Percentiles rank a stretch among this genome's conserved stretches.
phyloP scores from a whole-genome alignment of 2,329 filamentous ascomycete species.

The Fusarium citri region DNA sequence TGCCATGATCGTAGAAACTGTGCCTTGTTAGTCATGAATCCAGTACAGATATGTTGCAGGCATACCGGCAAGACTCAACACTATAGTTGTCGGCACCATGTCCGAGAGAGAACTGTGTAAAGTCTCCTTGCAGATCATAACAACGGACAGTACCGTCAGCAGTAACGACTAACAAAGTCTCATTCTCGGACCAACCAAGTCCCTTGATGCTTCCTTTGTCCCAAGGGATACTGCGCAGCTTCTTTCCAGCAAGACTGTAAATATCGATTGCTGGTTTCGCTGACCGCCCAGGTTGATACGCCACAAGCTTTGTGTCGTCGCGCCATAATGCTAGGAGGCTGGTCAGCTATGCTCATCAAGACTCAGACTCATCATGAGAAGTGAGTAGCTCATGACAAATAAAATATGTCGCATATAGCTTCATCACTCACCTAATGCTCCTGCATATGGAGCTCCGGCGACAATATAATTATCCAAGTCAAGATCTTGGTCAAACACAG shows the following conservation, averaged over 20 bases:
- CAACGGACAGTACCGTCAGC: slow-evolving; percentile 91
- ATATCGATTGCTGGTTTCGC: slow-evolving; percentile 90
- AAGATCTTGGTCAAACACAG: slow-evolving; percentile 90
- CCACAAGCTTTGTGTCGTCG: slow-evolving; percentile 85
- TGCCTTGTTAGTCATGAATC: slow-evolving; percentile 22
- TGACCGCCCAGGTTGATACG: slow-evolving; percentile 77
- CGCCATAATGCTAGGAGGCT: slow-evolving; percentile 79
- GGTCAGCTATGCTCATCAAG: slow-evolving; percentile 16
- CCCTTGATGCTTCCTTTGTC: slow-evolving; percentile 89
- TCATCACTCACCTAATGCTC: slow-evolving; percentile 80
- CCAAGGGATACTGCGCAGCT: slow-evolving; percentile 88
- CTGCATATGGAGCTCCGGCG: slow-evolving; percentile 90
- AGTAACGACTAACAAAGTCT: slow-evolving; percentile 88
- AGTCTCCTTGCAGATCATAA: slow-evolving; percentile 94
- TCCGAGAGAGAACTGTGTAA: slow-evolving; percentile 92
- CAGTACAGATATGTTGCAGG: neutral
- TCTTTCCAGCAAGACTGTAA: slow-evolving; percentile 91
- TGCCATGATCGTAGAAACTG: slow-evolving; percentile 87
- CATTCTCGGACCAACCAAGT: slow-evolving; percentile 96
- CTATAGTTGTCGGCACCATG: slow-evolving; percentile 89
- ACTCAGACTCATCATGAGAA: slow-evolving; percentile 18
- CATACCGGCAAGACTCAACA: slow-evolving; percentile 80
- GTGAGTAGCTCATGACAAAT: neutral
- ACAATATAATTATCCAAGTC: slow-evolving; percentile 96
- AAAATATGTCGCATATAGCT: neutral